These are phyloP conservation scores for Phoenix dactylifera DNA, from an alignment of 176 grass and related monocot species.

Conservation along the genomic window DNA sequence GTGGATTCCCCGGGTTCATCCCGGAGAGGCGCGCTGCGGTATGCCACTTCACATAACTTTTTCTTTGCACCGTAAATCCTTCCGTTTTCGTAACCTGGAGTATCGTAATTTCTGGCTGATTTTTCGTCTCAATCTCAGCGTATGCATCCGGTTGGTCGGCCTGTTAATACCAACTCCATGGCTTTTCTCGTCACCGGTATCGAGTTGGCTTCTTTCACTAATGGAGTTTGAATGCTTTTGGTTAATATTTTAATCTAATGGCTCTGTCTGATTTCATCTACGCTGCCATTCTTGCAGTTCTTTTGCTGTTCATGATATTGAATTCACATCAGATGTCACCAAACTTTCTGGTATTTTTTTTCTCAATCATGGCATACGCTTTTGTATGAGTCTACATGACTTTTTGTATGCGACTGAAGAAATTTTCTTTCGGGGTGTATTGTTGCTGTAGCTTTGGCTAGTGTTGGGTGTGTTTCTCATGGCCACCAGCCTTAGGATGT, in stretches of 20 bases:
- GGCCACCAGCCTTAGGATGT: slow-evolving; percentile 86
- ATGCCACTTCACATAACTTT: slow-evolving; percentile 1
- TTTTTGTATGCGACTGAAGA: not conserved
- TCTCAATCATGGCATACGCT: too few species aligned
- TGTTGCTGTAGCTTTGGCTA: slow-evolving; percentile 64
- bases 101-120: too few species aligned
- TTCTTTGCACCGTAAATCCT: too few species aligned
- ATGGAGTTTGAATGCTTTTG: not conserved
- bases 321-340: slow-evolving; percentile 94
- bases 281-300: slow-evolving; percentile 34
- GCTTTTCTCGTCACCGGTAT: slow-evolving; percentile 91
- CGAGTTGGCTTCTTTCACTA: not conserved
- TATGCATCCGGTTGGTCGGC: slow-evolving; percentile 57
- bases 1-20: slow-evolving; percentile 53
- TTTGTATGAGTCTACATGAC: not conserved
- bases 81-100: too few species aligned
- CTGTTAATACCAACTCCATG: slow-evolving; percentile 73
- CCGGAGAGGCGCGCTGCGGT: slow-evolving; percentile 66
- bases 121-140: slow-evolving; percentile 14
- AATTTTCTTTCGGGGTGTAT: not conserved
- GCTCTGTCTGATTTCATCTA: not conserved
- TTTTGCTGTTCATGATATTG: slow-evolving; percentile 89
- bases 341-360: slow-evolving; percentile 60
- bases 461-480: slow-evolving; percentile 79
- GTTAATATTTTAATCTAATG: not conserved